Conservation (phyloP, 139 green algal genomes). For the Closterium sp. region DNA sequence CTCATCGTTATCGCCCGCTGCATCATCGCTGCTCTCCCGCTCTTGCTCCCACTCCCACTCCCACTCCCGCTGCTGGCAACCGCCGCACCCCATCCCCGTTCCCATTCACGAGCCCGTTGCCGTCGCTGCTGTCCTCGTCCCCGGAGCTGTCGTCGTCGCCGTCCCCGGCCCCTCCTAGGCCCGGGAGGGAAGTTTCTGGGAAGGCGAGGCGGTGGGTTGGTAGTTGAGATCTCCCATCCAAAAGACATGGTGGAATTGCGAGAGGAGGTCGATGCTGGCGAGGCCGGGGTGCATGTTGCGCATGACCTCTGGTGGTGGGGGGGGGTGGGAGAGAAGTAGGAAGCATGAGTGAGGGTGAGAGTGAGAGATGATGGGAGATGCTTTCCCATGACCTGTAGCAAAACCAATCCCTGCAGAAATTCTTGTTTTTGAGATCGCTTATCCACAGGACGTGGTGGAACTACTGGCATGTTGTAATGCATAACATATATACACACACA, state of each 20-base stretch:
- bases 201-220: constrained; percentile 6
- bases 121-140: not conserved
- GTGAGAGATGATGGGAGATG: too few relatives aligned
- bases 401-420: not conserved
- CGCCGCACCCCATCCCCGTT: not conserved
- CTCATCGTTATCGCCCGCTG: not conserved
- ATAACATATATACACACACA: too few relatives aligned
- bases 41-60: not conserved
- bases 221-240: constrained; percentile 54
- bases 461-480: too few relatives aligned
- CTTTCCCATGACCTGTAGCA: too few relatives aligned
- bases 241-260: constrained; percentile 42
- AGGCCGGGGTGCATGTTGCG: not conserved
- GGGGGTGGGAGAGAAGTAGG: too few relatives aligned
- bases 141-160: not conserved
- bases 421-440: constrained; percentile 50
- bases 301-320: not conserved
- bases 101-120: not conserved
- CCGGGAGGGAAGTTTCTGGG: not conserved
- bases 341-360: not conserved
- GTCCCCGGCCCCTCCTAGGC: not conserved
- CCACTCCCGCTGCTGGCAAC: too few relatives aligned
- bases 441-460: constrained; percentile 46
- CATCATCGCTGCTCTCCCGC: not conserved
- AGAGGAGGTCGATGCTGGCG: constrained; percentile 15